Base-by-base conservation (phyloP, 805 yeast genomes). In the Spathaspora sp. region DNA sequence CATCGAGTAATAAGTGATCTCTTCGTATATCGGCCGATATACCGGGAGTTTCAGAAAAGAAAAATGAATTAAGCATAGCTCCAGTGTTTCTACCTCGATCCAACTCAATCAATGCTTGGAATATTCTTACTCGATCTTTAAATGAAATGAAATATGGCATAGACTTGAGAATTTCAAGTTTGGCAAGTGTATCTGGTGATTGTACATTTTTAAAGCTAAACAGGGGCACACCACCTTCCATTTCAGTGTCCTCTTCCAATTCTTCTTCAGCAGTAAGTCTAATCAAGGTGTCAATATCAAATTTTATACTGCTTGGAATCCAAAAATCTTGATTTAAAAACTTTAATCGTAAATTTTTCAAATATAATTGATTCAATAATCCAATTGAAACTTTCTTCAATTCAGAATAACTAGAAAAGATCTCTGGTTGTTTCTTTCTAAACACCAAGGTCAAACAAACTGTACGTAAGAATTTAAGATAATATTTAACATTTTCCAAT, bases 81-180 rank as follows among this genome's bases (percentile, higher is more conserved):
- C 50, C 48, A 26, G 47, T 19, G 50, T 49, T 52, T 32, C 64
- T 57, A 38, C 62, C 62, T 53, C 73, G 71, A 60, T 90, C 96
- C 10, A 73, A 55, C 3, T 74, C 77, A 38, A 89, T 79, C 50
- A 89, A 73, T 10, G 73, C 65, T 54, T 87, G 88, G 62, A 93
- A 89, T 1, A 89, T 73, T 47, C 77, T 78, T 0, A 89, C 97
- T 46, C 99, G 75, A 32, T 80, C 78, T 20, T 78, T 77, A 65
- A 93, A 93, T 0, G 89, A 82, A 6, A 93, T 75, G 70, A 91
- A 86, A 62, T 88, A 93, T 2, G 98, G 97, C 2, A 85, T 70
- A 48, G 81, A 77, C 1, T 79, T 72, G 45, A 89, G 73, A 0
- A 92, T 70, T 44, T 79, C 81, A 19, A 80, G 56, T 53, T 73